Evolutionary conservation across 441 rosid species (phyloP).

Genomic region (Hura crepitans): DNA sequence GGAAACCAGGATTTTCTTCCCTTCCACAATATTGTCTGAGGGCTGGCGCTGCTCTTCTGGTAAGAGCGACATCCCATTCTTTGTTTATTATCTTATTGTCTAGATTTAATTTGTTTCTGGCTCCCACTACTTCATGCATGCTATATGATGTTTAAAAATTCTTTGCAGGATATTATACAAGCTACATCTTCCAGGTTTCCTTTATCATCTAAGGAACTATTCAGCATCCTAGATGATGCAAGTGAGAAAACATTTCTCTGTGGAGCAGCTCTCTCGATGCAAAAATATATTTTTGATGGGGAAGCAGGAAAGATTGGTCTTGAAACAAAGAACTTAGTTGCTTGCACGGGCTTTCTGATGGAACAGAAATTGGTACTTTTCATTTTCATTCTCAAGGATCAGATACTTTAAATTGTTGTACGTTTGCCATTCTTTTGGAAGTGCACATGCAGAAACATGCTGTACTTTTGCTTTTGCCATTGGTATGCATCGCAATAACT

Average conservation of each 20-base stretch:
- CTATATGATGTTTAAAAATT: slow-evolving; percentile 21
- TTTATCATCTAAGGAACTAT: slow-evolving; percentile 63
- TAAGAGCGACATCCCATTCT: slow-evolving; percentile 30
- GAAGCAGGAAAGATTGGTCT: slow-evolving; percentile 75
- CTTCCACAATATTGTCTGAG: slow-evolving; percentile 65
- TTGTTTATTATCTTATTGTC: slow-evolving; percentile 9
- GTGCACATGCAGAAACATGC: background rate
- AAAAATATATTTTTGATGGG: slow-evolving; percentile 84
- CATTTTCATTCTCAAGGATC: slow-evolving; percentile 9
- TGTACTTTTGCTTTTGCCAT: background rate
- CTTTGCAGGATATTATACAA: slow-evolving; percentile 75
- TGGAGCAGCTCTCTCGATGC: slow-evolving; percentile 65
- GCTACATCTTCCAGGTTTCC: slow-evolving; percentile 63
- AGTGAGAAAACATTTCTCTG: slow-evolving; percentile 85
- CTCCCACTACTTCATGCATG: slow-evolving; percentile 4
- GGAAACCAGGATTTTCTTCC: slow-evolving; percentile 61
- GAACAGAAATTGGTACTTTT: slow-evolving; percentile 76
- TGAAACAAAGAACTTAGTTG: slow-evolving; percentile 77
- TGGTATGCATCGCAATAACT: slow-evolving; percentile 4
- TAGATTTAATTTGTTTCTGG: background rate
- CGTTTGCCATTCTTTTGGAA: background rate
- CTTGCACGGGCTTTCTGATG: slow-evolving; percentile 77
- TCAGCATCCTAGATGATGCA: slow-evolving; percentile 86
- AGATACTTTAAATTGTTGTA: background rate
- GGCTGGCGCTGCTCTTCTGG: slow-evolving; percentile 85